Conservation (phyloP, 176 grass and related monocot species). For the Saccharum officinarum region DNA sequence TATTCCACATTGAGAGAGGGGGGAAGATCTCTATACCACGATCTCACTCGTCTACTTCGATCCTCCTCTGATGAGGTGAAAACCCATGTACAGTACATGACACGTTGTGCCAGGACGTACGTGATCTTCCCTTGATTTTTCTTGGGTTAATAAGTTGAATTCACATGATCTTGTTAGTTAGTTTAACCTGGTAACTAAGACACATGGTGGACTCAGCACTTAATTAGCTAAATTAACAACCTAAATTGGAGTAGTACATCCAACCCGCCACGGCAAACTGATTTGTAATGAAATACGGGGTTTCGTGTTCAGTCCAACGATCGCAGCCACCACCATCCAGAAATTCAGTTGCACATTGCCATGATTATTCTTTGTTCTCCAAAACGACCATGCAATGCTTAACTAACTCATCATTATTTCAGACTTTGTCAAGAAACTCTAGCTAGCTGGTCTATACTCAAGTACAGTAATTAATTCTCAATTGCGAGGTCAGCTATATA, state of each 20-base stretch:
- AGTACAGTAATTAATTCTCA: background rate
- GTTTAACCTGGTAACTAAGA: background rate
- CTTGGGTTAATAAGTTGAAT: background rate
- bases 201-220: no score
- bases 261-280: no score
- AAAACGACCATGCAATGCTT: background rate
- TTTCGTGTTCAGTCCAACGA: no score
- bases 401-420: background rate
- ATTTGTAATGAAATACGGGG: no score
- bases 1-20: no score
- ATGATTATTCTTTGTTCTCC: background rate
- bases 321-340: no score
- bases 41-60: background rate
- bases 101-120: background rate
- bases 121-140: background rate
- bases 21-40: background rate
- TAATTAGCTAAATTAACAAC: no score
- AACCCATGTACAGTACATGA: background rate
- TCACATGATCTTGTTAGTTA: background rate
- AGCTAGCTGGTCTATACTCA: background rate
- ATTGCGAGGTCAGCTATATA: background rate
- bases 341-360: background rate
- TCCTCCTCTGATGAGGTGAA: background rate
- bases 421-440: background rate
- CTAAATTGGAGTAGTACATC: no score